These are phyloP conservation scores for Phaeophleospora eucalypticola DNA, from an alignment of 2,329 filamentous ascomycete genomes.

Conservation along the genomic window DNA sequence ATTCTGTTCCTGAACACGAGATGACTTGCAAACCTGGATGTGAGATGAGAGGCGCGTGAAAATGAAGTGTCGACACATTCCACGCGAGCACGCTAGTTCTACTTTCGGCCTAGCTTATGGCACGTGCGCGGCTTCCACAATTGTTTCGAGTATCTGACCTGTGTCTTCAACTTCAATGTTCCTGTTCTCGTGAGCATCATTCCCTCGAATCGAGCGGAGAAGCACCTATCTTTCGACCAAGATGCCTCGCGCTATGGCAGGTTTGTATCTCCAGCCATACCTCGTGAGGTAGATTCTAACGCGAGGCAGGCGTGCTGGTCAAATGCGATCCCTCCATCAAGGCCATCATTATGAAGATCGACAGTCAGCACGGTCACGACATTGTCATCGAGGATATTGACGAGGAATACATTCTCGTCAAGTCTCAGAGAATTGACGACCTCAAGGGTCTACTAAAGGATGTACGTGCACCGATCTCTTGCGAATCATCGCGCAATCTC, in stretches of 20 bases:
- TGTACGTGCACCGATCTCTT: slow-evolving; percentile 41
- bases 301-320: slow-evolving; percentile 60
- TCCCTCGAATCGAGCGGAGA: too few species aligned
- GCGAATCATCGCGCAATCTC: neutral
- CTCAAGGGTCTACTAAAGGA: slow-evolving; percentile 67
- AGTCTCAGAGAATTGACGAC: slow-evolving; percentile 65
- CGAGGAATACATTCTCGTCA: slow-evolving; percentile 70
- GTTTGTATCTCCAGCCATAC: neutral
- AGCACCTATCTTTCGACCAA: too few species aligned
- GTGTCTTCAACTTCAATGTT: too few species aligned
- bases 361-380: slow-evolving; percentile 61
- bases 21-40: too few species aligned
- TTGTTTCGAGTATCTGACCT: too few species aligned
- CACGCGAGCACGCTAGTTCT: too few species aligned
- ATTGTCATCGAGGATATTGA: slow-evolving; percentile 78
- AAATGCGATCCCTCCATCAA: slow-evolving; percentile 85
- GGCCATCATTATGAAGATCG: slow-evolving; percentile 75
- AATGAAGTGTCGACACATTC: too few species aligned
- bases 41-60: too few species aligned
- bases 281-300: neutral
- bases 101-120: too few species aligned
- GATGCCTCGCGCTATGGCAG: neutral
- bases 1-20: too few species aligned
- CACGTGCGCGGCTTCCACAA: too few species aligned
- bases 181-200: too few species aligned